Evolutionary conservation across 495 filamentous ascomycete genomes (phyloP), one percentile per base, ranked within the genome.

Genomic region (Oleoguttula mirabilis): DNA sequence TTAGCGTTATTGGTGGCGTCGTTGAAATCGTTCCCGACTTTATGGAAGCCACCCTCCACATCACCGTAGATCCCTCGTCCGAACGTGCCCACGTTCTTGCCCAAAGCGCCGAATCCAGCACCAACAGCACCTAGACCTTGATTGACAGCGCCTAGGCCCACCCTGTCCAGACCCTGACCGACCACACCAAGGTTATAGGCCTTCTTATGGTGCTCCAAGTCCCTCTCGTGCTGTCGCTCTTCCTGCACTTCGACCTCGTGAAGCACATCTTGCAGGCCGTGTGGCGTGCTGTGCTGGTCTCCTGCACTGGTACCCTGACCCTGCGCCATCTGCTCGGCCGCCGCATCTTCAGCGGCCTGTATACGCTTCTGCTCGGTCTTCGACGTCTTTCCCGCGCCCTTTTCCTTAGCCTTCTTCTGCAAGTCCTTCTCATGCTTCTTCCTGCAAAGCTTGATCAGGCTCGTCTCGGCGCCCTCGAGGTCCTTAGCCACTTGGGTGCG

Each of bases 381-480:
- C 10, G 64, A 67, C 32, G 56, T 55, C 36, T 66, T 68, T 12
- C 58, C 52, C 32, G 56, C 61, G 4, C 66, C 60, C 11, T 65
- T 64, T 37, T 69, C 68, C n/a, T 71, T 71, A 4, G 62, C 63
- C 48, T 72, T 72, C 55, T 81, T 84, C 32, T 72, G 75, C 36
- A 78, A 81, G 21, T 68, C 67, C 56, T 84, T 80, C 17, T 77
- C 55, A 39, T 94, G 78, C 21, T 71, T 76, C 58, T 80, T 84
- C 51, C 85, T 86, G 41, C 83, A 84, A 43, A 71, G 70, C 36
- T 70, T 71, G 46, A 98, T 81, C 37, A 98, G 65, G 31, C 82
- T 75, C 0, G 85, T 96, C 62, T 94, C 81, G 4, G 92, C 90
- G 12, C 58, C 63, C 56, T 98, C 90, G 2, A 98, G 70, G 36